These are phyloP conservation scores for Leucoagaricus sp. DNA, from an alignment of 1,284 basidiomycete genomes.

Conservation along the genomic window DNA sequence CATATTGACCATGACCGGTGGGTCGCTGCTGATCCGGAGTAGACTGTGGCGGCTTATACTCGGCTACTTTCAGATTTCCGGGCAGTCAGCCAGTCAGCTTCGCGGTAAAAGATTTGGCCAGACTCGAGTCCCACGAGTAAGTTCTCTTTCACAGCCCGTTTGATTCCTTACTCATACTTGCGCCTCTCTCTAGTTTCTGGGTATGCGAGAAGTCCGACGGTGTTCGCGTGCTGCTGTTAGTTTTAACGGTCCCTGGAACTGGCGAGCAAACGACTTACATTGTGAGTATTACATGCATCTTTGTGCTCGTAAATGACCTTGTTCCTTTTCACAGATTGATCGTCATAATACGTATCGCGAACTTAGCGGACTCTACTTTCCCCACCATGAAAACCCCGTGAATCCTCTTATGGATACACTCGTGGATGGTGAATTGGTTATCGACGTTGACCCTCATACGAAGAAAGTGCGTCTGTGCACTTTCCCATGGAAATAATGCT, in stretches of 20 bases:
- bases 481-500: conserved; percentile 10
- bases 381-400: conserved; percentile 75
- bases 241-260: conserved; percentile 69
- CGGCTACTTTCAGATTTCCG: conserved; percentile 66
- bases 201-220: conserved; percentile 99
- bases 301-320: neutral
- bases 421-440: conserved; percentile 93
- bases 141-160: conserved; percentile 27
- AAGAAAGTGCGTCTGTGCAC: conserved; percentile 50
- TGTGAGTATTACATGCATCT: conserved; percentile 45
- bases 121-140: conserved; percentile 85
- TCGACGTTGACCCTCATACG: conserved; percentile 82
- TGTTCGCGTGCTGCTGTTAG: conserved; percentile 85
- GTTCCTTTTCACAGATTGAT: conserved; percentile 73
- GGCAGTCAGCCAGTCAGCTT: conserved; percentile 95
- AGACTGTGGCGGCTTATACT: neutral
- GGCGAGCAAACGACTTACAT: conserved; percentile 80
- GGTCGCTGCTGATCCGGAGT: neutral
- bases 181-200: conserved; percentile 75
- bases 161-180: conserved; percentile 1
- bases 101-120: conserved; percentile 62
- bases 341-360: conserved; percentile 88
- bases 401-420: conserved; percentile 78
- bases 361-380: conserved; percentile 81
- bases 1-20: conserved; percentile 60